Base-by-base conservation (phyloP, 2,329 filamentous ascomycete genomes). In the Epicoccum sorghinum region DNA sequence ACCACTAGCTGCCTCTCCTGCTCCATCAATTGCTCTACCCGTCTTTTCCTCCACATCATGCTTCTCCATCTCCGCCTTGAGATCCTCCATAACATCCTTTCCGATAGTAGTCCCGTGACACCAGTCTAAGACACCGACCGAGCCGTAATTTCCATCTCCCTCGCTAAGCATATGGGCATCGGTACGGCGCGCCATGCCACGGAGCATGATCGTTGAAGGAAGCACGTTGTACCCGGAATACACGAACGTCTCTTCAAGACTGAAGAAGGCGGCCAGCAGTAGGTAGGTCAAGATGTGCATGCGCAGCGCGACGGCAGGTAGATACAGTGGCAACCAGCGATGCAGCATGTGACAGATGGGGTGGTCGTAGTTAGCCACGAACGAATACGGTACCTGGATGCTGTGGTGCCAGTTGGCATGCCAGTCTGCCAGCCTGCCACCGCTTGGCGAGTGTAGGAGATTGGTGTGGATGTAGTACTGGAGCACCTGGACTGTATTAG, bases 381-480 rank as follows among this genome's bases (percentile, higher is more conserved):
- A 80, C 24, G 86, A 83, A 72, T 84, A 89, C 0, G 87, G 84
- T 2, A 83, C 79, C 23, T 71, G 70, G 52, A 83, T 77, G 42
- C 79, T 73, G 75, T 90, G 86, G 52, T 86, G 84, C 84, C 84
- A 87, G 30, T 66, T 63, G 18, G 74, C 57, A 63, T 87, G 85
- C 67, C 75, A 66, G 14, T 61, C 44, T 12, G 70, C 70, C 5
- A 75, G 53, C 27, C 54, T 65, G 13, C 67, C 64, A 33, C 66
- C 63, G 13, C 41, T 58, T 0, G 71, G 62, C 0, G 68, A 74
- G 75, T 96, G 91, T 7, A 96, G 81, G 24, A 88, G 55, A 67
- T 83, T 83, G 46, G 89, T 86, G 75, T 96, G 91, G 61, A 91
- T 80, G 64, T 86, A 82, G 72, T 96, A 96, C 52, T 86, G 84